phyloP scores from a whole-genome alignment of 1,284 basidiomycete species.

The Sporisorium iseilematis-ciliati region DNA sequence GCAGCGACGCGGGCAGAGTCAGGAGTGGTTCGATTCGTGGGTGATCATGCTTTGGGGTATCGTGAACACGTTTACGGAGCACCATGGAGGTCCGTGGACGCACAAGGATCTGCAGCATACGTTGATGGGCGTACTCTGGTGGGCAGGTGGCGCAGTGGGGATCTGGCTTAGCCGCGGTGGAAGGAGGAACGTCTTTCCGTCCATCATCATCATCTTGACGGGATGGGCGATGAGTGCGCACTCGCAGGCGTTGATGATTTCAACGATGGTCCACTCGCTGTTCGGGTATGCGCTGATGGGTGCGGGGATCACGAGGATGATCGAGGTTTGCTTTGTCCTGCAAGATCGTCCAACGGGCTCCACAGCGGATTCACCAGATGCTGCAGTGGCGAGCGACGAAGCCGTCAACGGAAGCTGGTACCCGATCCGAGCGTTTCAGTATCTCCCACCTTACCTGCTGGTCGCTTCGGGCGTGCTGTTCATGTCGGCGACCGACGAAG shows the following conservation, averaged over 20 bases:
- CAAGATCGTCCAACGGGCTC: constrained; percentile 69
- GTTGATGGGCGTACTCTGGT: constrained; percentile 76
- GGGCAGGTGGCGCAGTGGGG: constrained; percentile 88
- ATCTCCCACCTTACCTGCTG: constrained; percentile 64
- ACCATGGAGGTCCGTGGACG: constrained; percentile 72
- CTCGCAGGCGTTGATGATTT: constrained; percentile 77
- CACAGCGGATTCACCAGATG: constrained; percentile 16
- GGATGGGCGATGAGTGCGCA: constrained; percentile 97
- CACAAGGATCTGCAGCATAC: constrained; percentile 96
- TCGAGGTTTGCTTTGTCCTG: constrained; percentile 85
- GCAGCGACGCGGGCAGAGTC: constrained; percentile 73
- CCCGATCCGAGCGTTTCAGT: constrained; percentile 60
- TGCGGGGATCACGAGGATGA: constrained; percentile 83
- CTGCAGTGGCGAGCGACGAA: constrained; percentile 10
- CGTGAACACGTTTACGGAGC: constrained; percentile 93
- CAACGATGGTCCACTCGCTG: constrained; percentile 79
- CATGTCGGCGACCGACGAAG: constrained; percentile 69
- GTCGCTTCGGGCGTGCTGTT: constrained; percentile 63
- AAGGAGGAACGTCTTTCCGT: constrained; percentile 85
- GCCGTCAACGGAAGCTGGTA: constrained; percentile 51
- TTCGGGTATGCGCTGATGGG: constrained; percentile 89
- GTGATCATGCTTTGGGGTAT: constrained; percentile 85
- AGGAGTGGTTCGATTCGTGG: constrained; percentile 91
- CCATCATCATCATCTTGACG: constrained; percentile 77
- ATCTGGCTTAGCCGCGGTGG: constrained; percentile 87